A percentile compares a stretch with the other conserved stretches of the same genome.
Conservation (phyloP, 768 basidiomycete genomes). For the Melanogaster broomeanus region DNA sequence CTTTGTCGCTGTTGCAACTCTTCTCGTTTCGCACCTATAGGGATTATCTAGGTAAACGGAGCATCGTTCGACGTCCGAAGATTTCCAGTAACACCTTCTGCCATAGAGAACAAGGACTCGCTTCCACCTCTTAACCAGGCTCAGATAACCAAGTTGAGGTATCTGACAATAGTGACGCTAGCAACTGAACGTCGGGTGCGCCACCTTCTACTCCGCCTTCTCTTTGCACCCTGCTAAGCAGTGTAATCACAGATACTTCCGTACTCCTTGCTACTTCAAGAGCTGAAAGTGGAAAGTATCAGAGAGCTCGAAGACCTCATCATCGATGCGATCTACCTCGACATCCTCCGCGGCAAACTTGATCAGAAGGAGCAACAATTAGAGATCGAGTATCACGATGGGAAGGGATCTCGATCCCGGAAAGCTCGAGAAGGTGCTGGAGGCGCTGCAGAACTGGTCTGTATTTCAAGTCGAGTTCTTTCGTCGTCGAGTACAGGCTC, state of each 20-base stretch:
- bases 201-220: slow-evolving; percentile 5
- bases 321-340: slow-evolving; percentile 94
- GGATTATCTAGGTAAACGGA: slow-evolving; percentile 73
- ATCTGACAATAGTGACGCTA: slow-evolving; percentile 87
- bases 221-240: neutral
- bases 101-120: slow-evolving; percentile 60
- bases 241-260: slow-evolving; percentile 64
- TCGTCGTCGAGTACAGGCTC: neutral
- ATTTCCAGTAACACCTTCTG: slow-evolving; percentile 3
- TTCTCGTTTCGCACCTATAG: slow-evolving; percentile 89
- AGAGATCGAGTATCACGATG: slow-evolving; percentile 90
- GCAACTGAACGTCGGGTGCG: slow-evolving; percentile 76
- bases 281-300: slow-evolving; percentile 74
- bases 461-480: slow-evolving; percentile 19
- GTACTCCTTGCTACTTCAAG: slow-evolving; percentile 69
- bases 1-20: slow-evolving; percentile 69
- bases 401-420: slow-evolving; percentile 88
- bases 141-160: slow-evolving; percentile 88
- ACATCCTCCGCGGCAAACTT: slow-evolving; percentile 86
- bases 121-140: slow-evolving; percentile 69
- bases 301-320: slow-evolving; percentile 95
- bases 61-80: neutral
- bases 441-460: slow-evolving; percentile 68
- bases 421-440: slow-evolving; percentile 59
- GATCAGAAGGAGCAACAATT: slow-evolving; percentile 90